Conservation (phyloP, 208 protist species). For the Leishmania braziliensis region DNA sequence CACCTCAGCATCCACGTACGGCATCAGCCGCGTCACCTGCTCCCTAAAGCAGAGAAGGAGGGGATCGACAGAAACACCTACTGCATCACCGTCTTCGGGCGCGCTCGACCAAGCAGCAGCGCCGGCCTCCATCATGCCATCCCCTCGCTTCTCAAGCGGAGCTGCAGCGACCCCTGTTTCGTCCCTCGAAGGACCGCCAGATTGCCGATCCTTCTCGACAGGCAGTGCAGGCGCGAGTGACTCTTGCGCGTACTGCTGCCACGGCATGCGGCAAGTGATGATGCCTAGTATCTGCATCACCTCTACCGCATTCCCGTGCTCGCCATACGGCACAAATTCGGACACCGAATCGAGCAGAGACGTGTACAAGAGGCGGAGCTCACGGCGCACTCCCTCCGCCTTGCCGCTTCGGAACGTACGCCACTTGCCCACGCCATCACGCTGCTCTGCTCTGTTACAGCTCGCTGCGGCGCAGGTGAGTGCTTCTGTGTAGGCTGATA, state of each 20-base stretch:
- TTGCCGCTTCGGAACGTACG: background rate
- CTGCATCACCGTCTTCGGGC: background rate
- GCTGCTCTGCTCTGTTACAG: background rate
- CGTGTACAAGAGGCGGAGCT: conserved; percentile 8
- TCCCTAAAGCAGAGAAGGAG: conserved; percentile 3
- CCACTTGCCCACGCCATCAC: background rate
- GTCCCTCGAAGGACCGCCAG: background rate
- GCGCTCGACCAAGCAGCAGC: background rate
- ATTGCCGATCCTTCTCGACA: background rate
- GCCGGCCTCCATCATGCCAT: background rate
- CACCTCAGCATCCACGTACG: conserved; percentile 23
- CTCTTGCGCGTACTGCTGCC: background rate
- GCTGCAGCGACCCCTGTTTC: background rate
- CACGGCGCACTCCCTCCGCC: background rate
- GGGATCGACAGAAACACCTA: background rate
- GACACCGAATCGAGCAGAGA: conserved; percentile 7
- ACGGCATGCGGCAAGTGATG: conserved; percentile 26
- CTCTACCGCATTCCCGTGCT: conserved; percentile 7
- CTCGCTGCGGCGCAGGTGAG: background rate
- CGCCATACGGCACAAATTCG: conserved; percentile 6
- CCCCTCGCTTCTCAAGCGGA: background rate
- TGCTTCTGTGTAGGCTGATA: background rate
- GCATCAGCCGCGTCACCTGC: conserved; percentile 17
- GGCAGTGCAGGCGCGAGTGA: background rate
- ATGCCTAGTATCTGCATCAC: conserved; percentile 21